Base-by-base conservation (phyloP, 208 protist species). In the Crithidia bombi region DNA sequence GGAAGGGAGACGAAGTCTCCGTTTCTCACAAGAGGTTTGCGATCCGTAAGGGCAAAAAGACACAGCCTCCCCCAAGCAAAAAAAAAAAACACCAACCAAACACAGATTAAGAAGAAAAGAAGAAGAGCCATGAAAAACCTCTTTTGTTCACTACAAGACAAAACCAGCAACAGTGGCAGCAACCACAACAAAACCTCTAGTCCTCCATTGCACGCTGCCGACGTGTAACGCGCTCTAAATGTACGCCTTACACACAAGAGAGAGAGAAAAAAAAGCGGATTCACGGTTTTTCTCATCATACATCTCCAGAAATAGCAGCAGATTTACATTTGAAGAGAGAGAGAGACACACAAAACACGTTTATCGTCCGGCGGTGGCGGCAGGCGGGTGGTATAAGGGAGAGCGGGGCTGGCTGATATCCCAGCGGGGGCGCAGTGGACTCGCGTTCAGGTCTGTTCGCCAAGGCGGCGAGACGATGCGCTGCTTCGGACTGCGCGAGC, bases 391-490 rank as follows among this genome's bases (percentile, higher is more conserved):
- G 25, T 65, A 61, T 19, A 81, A 26, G 15, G 79, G 76, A 5
- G 71, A 79, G 58, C 65, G 84, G 11, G 87, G 82, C 50, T 84
- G 82, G 17, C 72, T 72, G 46, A 82, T 59, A 58, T 81, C 89
- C 85, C 87, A 93, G 49, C 75, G 77, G 0, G 77, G 87, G 6
- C 76, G 75, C n/a, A 86, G 28, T 14, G 83, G 78, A 12, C 54
- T 65, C 17, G 78, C 76, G 52, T 93, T 93, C 5, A 77, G 61
- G 32, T 93, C 87, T n/a, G 87, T 93, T 23, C 87, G 65, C 85
- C 87, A 91, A 30, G 86, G 86, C 3, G 86, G 86, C 12, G 85
- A 87, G 3, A 82, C 75, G 19, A 71, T 66, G 43, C 69, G 77
- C 14, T 39, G 65, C 35, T 78, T 63, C 21, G 57, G 69, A 33